A percentile compares a stretch with the other conserved stretches of the same genome.
These are phyloP conservation scores for Closterium sp. DNA, from an alignment of 139 green algal genomes.

Conservation along the genomic window DNA sequence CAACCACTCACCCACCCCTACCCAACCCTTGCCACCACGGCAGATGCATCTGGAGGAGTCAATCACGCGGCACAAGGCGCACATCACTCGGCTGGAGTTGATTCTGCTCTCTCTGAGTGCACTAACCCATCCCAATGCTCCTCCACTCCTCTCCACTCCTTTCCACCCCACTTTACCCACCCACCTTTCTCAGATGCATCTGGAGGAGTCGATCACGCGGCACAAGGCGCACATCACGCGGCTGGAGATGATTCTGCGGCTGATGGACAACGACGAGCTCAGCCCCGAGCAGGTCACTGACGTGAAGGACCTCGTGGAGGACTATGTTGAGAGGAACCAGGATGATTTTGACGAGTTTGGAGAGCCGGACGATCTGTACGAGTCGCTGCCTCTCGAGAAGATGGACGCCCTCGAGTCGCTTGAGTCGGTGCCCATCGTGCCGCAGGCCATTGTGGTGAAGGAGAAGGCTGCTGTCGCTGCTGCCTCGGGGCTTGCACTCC, in stretches of 20 bases:
- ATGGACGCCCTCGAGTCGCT: conserved; percentile 47
- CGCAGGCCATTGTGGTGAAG: conserved; percentile 24
- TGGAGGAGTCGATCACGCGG: conserved; percentile 69
- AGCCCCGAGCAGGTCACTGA: conserved; percentile 57
- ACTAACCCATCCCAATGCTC: too few relatives aligned
- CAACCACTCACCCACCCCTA: too few relatives aligned
- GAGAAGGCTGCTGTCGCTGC: conserved; percentile 29
- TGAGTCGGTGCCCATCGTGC: conserved; percentile 20
- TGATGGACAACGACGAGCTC: conserved; percentile 94
- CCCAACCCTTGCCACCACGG: background rate
- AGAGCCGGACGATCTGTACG: conserved; percentile 79
- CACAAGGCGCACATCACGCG: conserved; percentile 79
- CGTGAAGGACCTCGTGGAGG: conserved; percentile 82
- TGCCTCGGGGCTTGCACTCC: background rate
- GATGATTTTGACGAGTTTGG: conserved; percentile 77
- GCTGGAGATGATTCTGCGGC: conserved; percentile 72
- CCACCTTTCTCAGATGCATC: conserved; percentile 38
- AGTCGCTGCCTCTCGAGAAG: conserved; percentile 45
- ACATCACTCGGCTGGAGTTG: conserved; percentile 66
- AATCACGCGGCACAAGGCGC: conserved; percentile 72
- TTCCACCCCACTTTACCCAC: too few relatives aligned
- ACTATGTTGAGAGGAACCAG: conserved; percentile 80
- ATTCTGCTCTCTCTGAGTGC: too few relatives aligned
- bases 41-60: conserved; percentile 60
- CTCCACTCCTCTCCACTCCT: too few relatives aligned